Base-by-base conservation (phyloP, 176 grass and related monocot species). In the Microstegium vimineum region DNA sequence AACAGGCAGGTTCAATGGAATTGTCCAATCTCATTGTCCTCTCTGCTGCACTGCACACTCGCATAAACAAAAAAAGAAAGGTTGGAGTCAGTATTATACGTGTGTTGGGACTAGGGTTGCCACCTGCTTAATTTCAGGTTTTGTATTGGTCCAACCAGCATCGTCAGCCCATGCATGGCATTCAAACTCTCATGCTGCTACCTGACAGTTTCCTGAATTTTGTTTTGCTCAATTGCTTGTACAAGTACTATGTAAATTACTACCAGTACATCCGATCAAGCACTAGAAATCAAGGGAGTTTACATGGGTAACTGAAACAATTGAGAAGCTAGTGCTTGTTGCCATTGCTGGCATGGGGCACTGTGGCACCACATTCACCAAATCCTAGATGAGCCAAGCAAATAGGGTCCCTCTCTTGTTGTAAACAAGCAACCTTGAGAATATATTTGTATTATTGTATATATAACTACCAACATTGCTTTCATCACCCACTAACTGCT, bases 291-390 rank as follows among this genome's bases (percentile, higher is more conserved):
- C 73, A 65, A 52, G 5, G 57, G 49, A 30, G 67, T 74, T 86
- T 88, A 70, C 88, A 81, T 80, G 82, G 88, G 88, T 69, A 62
- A 46, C 74, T 72, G 83, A 76, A 92, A 83, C 78, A 52, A 47
- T 27, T 81, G 40, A 85, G 84, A 90, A 89, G 56, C 63, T 85
- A 71, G 76, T 87, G 85, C 77, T 66, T 91, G 81, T 86, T 90
- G 82, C 77, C 82, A 62, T 56, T 69, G 59, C 69, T 80, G 65
- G 80, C 57, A 84, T 87, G 64, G 77, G 57, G 64, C 57, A 87
- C 26, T 81, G 85, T 81, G 81, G 47, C 43, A 40, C 81, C 85
- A 78, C 81, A 84, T 41, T 81, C 85, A 85, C 66, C 81, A 60
- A 84, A 91, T 88, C 72, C 77, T 30, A 81, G 46, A 87, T 38